Percentiles rank a stretch among this genome's conserved stretches.
Conservation (phyloP, 495 filamentous ascomycete genomes). For the Pyrenula massariospora region DNA sequence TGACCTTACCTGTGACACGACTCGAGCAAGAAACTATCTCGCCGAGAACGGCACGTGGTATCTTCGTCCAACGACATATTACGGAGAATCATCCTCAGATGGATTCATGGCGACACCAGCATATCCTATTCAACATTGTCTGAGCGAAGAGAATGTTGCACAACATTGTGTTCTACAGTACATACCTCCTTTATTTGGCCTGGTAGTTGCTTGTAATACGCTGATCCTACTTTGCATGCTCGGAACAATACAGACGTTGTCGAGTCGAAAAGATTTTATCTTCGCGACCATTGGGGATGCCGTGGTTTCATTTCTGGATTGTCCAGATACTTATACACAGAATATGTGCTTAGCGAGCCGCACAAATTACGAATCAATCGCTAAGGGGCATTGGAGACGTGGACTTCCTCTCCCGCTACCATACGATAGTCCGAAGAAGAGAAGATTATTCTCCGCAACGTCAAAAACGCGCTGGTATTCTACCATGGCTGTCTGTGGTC, state of each 20-base stretch:
- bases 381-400: not conserved
- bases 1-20: not conserved
- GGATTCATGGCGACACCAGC: not conserved
- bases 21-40: not conserved
- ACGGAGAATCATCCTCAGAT: not conserved
- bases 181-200: not conserved
- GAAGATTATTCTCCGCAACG: not conserved
- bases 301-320: conserved; percentile 12
- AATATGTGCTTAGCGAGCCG: conserved; percentile 9
- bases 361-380: not conserved
- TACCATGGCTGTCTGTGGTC: not conserved
- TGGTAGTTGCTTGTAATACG: conserved; percentile 8
- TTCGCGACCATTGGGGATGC: conserved; percentile 16
- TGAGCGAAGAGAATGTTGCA: conserved; percentile 13
- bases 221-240: conserved; percentile 15
- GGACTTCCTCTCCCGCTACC: not conserved
- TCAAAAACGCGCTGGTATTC: not conserved
- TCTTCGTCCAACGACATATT: not conserved
- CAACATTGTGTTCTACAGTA: conserved; percentile 28
- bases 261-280: not conserved
- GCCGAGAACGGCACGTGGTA: not conserved
- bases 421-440: not conserved
- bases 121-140: conserved; percentile 23
- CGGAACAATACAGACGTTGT: conserved; percentile 5
- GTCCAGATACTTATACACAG: conserved; percentile 12